Evolutionary conservation across 2,329 filamentous ascomycete species (phyloP), one percentile per base, ranked within the genome.

Genomic region (Colletotrichum agaves): DNA sequence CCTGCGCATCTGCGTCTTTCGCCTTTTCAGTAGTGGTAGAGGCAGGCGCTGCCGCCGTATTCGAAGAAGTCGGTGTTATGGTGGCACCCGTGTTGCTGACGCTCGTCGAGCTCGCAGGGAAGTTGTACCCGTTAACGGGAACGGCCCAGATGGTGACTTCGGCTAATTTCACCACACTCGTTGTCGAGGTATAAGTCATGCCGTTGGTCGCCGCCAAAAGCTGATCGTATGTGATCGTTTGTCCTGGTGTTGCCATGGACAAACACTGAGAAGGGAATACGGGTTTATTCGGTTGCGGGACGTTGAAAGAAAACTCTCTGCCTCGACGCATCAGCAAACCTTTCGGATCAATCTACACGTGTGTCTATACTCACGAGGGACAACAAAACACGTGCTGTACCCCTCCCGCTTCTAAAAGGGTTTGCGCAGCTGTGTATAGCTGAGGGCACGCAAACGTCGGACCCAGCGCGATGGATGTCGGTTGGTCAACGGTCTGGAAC

Each of bases 381-480:
- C 46, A 49, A 23, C 21, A 49, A 23, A 49, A 49, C 21, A 49
- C 21, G 46, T 31, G 46, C 21, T 49, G 46, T 27, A 31, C 12
- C 6, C 46, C 46, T 21, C 46, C 46, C 5, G 46, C 21, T 49
- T 49, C 46, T 19, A 49, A 15, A 3, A 49, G 46, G 15, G 46
- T 31, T 49, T 49, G 46, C 5, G 46, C 46, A 31, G 46, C 46
- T 13, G 46, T 49, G 3, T 49, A 49, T 4, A 49, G 46, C 27
- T n/a, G 46, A 15, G 46, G 46, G 46, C 46, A 49, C 46, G 21
- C 46, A 23, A 49, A 49, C 17, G 46, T 49, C 21, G 46, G 46
- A 49, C 46, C 46, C 46, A 49, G 27, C 13, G 46, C 46, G 27
- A 49, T 49, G 7, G 46, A 49, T 27, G 33, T 56, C 52, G 52